Conservation (phyloP, 495 filamentous ascomycete species). For the Xylaria scruposa region DNA sequence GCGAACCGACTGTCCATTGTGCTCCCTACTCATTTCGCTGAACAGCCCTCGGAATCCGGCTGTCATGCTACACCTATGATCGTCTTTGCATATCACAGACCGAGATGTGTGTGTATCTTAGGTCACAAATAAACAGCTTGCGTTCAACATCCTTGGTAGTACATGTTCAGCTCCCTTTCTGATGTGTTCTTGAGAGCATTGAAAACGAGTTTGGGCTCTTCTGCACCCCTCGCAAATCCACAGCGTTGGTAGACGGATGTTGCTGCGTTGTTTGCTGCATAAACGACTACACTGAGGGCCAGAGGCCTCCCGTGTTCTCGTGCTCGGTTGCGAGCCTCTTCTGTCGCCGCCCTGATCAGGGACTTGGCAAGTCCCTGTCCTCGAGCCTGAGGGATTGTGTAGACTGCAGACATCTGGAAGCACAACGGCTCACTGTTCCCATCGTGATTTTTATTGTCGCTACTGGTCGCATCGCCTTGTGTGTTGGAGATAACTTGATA, state of each 20-base stretch:
- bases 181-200: slow-evolving; percentile 32
- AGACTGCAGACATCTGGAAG: slow-evolving; percentile 53
- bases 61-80: neutral
- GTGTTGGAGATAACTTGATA: slow-evolving; percentile 28
- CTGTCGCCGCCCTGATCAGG: slow-evolving; percentile 47
- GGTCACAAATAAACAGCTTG: neutral
- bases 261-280: slow-evolving; percentile 48
- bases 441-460: slow-evolving; percentile 26
- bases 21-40: slow-evolving; percentile 23
- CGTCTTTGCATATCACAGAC: neutral
- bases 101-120: neutral
- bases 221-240: slow-evolving; percentile 50
- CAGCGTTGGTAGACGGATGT: slow-evolving; percentile 52
- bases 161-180: slow-evolving; percentile 32
- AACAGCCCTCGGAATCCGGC: slow-evolving; percentile 24
- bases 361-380: slow-evolving; percentile 50
- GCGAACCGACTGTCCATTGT: slow-evolving; percentile 7
- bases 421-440: slow-evolving; percentile 26
- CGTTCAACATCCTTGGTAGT: slow-evolving; percentile 3
- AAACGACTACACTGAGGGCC: slow-evolving; percentile 46
- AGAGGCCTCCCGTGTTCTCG: slow-evolving; percentile 29
- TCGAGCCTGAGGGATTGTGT: slow-evolving; percentile 52
- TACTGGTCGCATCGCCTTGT: slow-evolving; percentile 15
- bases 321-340: slow-evolving; percentile 39
- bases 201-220: slow-evolving; percentile 33